phyloP scores from a whole-genome alignment of 73 alveolate genomes.

The Urostyla sp. region DNA sequence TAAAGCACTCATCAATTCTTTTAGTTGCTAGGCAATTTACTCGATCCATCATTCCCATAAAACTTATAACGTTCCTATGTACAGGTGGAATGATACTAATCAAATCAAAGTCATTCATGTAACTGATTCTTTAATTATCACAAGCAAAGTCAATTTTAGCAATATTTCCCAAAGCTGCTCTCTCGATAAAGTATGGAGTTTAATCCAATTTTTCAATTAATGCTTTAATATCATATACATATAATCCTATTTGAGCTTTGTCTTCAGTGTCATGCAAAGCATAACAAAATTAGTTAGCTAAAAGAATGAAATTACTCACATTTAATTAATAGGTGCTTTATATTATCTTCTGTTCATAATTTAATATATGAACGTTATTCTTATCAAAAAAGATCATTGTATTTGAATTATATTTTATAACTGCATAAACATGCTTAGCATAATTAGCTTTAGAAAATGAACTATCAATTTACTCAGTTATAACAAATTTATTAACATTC shows the following conservation, averaged over 20 bases:
- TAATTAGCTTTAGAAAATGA: too few relatives aligned
- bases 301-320: slow-evolving; percentile 2
- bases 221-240: slow-evolving; percentile 27
- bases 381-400: slow-evolving; percentile 31
- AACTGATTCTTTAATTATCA: slow-evolving; percentile 34
- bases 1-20: slow-evolving; percentile 25
- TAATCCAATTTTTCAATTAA: slow-evolving; percentile 19
- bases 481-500: too few relatives aligned
- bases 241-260: slow-evolving; percentile 20
- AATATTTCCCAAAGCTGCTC: slow-evolving; percentile 8
- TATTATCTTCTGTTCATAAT: background rate
- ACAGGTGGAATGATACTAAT: slow-evolving; percentile 38
- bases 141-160: slow-evolving; percentile 28
- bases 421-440: too few relatives aligned
- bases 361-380: slow-evolving; percentile 5
- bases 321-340: background rate
- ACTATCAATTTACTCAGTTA: too few relatives aligned
- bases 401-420: too few relatives aligned
- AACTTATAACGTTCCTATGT: slow-evolving; percentile 41
- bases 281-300: slow-evolving; percentile 24
- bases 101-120: slow-evolving; percentile 19
- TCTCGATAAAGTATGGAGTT: slow-evolving; percentile 14
- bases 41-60: slow-evolving; percentile 46
- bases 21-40: slow-evolving; percentile 15
- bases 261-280: slow-evolving; percentile 17